phyloP scores from a whole-genome alignment of 1,139 yeast species.

The Protomyces inundatus region DNA sequence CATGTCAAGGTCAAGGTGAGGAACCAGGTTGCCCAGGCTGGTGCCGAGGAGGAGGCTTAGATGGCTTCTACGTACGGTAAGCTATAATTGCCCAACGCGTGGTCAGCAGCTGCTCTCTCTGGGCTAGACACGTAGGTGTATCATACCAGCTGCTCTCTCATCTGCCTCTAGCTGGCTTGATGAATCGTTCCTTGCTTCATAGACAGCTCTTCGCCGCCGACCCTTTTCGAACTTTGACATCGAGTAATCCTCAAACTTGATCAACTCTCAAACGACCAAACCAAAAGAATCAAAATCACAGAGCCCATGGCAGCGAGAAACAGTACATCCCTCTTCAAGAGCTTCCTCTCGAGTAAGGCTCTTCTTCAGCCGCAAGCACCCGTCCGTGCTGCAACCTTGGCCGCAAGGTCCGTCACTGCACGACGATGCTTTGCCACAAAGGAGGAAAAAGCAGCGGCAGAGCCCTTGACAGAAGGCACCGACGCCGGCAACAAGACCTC shows the following conservation, averaged over 20 bases:
- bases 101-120: too few species aligned
- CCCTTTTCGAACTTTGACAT: too few species aligned
- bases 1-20: slow-evolving; percentile 8
- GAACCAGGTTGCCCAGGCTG: slow-evolving; percentile 18
- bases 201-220: too few species aligned
- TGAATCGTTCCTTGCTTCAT: too few species aligned
- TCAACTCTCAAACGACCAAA: too few species aligned
- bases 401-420: not conserved
- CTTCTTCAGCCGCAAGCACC: not conserved
- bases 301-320: not conserved
- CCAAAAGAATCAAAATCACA: too few species aligned
- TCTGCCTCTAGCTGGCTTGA: too few species aligned
- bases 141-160: too few species aligned
- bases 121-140: too few species aligned
- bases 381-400: not conserved
- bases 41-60: slow-evolving; percentile 8
- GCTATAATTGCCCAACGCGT: too few species aligned
- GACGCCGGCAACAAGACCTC: slow-evolving; percentile 2
- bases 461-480: slow-evolving; percentile 15
- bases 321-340: not conserved
- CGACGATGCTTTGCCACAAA: not conserved
- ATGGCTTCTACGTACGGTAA: not conserved
- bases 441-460: slow-evolving; percentile 13
- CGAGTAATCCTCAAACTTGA: too few species aligned
- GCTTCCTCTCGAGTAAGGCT: not conserved